These are phyloP conservation scores for Trametes maxima DNA, from an alignment of 768 basidiomycete species.

Conservation along the genomic window DNA sequence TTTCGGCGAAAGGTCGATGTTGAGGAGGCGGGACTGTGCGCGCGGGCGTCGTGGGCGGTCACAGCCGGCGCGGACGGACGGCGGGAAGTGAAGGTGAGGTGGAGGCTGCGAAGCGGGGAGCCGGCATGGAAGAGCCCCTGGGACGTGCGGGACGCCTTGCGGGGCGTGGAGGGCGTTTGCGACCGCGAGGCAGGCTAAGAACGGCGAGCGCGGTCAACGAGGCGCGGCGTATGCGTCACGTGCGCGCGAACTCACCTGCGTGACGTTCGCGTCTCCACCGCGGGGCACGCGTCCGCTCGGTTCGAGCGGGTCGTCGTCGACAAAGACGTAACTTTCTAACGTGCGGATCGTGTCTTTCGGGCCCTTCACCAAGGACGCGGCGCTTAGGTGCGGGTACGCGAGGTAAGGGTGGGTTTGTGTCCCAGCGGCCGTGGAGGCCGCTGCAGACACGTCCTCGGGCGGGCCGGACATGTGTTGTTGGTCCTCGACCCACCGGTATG, in stretches of 20 bases:
- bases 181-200: constrained; percentile 19
- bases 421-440: constrained; percentile 22
- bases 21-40: constrained; percentile 35
- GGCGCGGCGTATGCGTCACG: constrained; percentile 26
- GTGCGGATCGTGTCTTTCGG: constrained; percentile 38
- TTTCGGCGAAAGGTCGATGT: constrained; percentile 16
- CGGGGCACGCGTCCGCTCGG: constrained; percentile 24
- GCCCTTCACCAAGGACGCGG: constrained; percentile 31
- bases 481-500: constrained; percentile 49
- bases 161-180: constrained; percentile 29
- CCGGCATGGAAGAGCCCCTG: constrained; percentile 39
- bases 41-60: constrained; percentile 35
- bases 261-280: constrained; percentile 33
- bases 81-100: constrained; percentile 45
- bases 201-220: constrained; percentile 20
- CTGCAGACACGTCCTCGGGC: constrained; percentile 24
- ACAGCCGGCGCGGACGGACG: constrained; percentile 40
- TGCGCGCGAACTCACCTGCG: constrained; percentile 28
- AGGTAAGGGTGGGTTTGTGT: constrained; percentile 38
- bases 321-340: constrained; percentile 44
- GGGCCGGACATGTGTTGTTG: constrained; percentile 35
- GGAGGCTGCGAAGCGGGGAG: constrained; percentile 44
- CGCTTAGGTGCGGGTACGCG: constrained; percentile 41
- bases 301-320: constrained; percentile 37
- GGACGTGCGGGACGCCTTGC: constrained; percentile 35